phyloP scores from a whole-genome alignment of 2,329 filamentous ascomycete species.

The Calonectria pauciramosa region DNA sequence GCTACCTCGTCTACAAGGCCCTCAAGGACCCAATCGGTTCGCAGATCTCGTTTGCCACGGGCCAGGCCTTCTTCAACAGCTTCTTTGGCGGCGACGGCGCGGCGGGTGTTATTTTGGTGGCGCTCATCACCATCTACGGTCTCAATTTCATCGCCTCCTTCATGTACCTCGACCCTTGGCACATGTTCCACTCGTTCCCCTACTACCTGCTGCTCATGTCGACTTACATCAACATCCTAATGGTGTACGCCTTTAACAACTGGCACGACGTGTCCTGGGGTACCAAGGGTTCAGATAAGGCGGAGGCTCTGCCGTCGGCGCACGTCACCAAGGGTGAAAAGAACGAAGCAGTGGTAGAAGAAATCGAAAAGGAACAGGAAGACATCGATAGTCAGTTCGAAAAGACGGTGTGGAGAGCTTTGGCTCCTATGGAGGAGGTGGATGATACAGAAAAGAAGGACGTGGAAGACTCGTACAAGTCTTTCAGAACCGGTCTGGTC shows the following conservation, averaged over 20 bases:
- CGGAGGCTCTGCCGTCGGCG: conserved; percentile 39
- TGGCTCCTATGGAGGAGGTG: conserved; percentile 40
- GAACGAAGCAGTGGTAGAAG: conserved; percentile 39
- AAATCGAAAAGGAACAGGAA: conserved; percentile 42
- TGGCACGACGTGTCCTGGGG: conserved; percentile 45
- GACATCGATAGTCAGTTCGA: conserved; percentile 44
- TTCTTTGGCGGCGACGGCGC: conserved; percentile 41
- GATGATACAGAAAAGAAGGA: conserved; percentile 42
- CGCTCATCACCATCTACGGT: conserved; percentile 41
- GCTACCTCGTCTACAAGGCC: conserved; percentile 41
- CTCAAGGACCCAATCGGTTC: conserved; percentile 39
- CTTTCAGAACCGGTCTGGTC: conserved; percentile 42
- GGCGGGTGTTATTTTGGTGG: conserved; percentile 42
- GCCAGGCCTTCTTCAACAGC: conserved; percentile 37
- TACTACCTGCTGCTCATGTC: conserved; percentile 44
- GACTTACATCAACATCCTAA: conserved; percentile 45
- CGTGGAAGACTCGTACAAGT: conserved; percentile 42
- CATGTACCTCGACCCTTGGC: conserved; percentile 44
- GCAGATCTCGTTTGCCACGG: conserved; percentile 38
- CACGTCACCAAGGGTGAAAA: conserved; percentile 39
- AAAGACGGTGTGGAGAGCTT: conserved; percentile 42
- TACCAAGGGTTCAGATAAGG: conserved; percentile 41
- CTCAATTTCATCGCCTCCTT: conserved; percentile 43
- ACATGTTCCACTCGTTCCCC: conserved; percentile 46
- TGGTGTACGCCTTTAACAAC: conserved; percentile 45